Percentiles rank a stretch among this genome's conserved stretches.
phyloP scores from a whole-genome alignment of 73 alveolate genomes.

The Breviolum minutum region DNA sequence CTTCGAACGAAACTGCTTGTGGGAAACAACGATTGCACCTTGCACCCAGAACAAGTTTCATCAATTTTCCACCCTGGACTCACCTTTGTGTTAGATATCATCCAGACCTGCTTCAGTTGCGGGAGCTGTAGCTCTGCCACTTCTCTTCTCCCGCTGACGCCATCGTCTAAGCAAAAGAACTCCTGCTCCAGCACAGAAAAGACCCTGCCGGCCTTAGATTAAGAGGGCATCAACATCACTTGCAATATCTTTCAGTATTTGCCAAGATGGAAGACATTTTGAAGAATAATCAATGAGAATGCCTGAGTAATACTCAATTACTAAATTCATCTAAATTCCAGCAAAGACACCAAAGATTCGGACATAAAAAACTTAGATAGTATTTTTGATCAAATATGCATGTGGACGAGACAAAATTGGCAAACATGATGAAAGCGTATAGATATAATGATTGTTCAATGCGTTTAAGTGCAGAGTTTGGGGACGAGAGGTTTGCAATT shows the following conservation, averaged over 20 bases:
- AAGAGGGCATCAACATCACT: neutral
- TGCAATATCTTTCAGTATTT: neutral
- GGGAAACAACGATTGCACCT: neutral
- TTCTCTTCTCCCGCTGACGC: neutral
- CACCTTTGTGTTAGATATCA: neutral
- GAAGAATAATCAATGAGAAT: no score
- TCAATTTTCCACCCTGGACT: neutral
- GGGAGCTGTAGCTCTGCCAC: neutral
- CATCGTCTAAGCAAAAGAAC: neutral
- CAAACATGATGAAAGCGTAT: no score
- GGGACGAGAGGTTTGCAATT: no score
- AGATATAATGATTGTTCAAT: no score
- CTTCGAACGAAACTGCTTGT: neutral
- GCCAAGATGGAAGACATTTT: neutral
- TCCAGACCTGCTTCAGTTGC: neutral
- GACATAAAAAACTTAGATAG: no score
- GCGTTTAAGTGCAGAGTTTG: no score
- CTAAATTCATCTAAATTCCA: no score
- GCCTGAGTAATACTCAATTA: no score
- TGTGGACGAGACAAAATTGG: no score
- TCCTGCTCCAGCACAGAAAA: constrained; percentile 2
- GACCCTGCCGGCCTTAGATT: neutral
- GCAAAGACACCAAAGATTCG: no score
- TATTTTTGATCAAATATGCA: no score
- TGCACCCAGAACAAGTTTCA: neutral